phyloP scores from a whole-genome alignment of 2,329 filamentous ascomycete genomes.

The Penicillium concentricum region DNA sequence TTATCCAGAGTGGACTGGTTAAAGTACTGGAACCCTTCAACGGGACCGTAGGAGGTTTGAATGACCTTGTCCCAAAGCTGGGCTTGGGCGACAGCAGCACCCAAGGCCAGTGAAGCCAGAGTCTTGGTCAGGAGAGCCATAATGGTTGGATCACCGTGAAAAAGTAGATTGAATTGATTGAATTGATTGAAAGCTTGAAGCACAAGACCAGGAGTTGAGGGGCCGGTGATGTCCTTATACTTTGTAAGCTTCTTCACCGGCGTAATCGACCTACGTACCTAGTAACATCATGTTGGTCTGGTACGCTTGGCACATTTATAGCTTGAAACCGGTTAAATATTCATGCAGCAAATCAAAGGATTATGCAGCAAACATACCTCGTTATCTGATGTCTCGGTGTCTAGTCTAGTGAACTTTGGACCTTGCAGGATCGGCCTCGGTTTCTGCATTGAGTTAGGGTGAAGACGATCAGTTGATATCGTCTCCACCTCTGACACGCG shows the following conservation, averaged over 20 bases:
- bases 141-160: neutral
- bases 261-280: neutral
- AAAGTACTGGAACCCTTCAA: conserved; percentile 24
- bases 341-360: no score
- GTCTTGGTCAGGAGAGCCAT: conserved; percentile 13
- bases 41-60: conserved; percentile 17
- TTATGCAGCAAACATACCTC: neutral
- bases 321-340: no score
- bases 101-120: conserved; percentile 9
- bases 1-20: conserved; percentile 20
- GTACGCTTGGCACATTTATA: no score
- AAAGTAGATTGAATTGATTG: neutral
- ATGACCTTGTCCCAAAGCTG: conserved; percentile 23
- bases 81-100: conserved; percentile 14
- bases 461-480: neutral
- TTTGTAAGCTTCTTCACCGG: neutral
- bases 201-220: neutral
- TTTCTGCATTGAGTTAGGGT: neutral
- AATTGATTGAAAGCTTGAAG: neutral
- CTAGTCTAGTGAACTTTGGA: neutral
- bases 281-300: no score
- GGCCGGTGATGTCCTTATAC: neutral
- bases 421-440: neutral
- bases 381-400: neutral
- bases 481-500: neutral